Conservation (phyloP, 805 yeast genomes). For the Teunomyces kruisii region DNA sequence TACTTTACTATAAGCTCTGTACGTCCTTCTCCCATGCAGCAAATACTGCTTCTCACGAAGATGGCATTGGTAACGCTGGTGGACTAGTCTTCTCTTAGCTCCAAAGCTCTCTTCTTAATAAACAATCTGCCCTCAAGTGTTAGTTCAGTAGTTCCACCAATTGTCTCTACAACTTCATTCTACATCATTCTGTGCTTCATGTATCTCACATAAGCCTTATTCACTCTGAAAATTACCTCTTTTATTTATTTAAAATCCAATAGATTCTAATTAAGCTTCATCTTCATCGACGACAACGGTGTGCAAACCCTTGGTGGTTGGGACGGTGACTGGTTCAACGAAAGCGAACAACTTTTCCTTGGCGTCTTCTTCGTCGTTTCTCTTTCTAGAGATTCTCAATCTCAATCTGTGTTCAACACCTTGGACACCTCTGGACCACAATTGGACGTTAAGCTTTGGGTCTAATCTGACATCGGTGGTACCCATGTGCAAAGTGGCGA, state of each 20-base stretch:
- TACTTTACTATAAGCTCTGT: too few relatives aligned
- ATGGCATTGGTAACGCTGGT: too few relatives aligned
- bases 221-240: constrained; percentile 4
- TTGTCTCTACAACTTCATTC: not conserved
- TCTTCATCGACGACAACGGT: constrained; percentile 94
- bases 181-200: not conserved
- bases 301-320: constrained; percentile 95
- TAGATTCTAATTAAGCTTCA: constrained; percentile 39
- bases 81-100: too few relatives aligned
- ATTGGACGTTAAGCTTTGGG: constrained; percentile 96
- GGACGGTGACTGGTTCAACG: constrained; percentile 96
- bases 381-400: constrained; percentile 98
- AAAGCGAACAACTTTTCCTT: constrained; percentile 95
- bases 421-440: constrained; percentile 99
- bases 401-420: constrained; percentile 98
- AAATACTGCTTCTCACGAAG: too few relatives aligned
- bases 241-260: constrained; percentile 5
- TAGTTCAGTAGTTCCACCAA: too few relatives aligned
- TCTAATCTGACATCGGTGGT: constrained; percentile 98
- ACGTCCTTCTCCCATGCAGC: too few relatives aligned
- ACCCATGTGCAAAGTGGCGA: constrained; percentile 98
- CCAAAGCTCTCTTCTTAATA: too few relatives aligned
- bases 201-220: not conserved
- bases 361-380: constrained; percentile 99
- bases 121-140: too few relatives aligned